These are phyloP conservation scores for Ascochyta fabae DNA, from an alignment of 2,329 filamentous ascomycete species.

Conservation along the genomic window DNA sequence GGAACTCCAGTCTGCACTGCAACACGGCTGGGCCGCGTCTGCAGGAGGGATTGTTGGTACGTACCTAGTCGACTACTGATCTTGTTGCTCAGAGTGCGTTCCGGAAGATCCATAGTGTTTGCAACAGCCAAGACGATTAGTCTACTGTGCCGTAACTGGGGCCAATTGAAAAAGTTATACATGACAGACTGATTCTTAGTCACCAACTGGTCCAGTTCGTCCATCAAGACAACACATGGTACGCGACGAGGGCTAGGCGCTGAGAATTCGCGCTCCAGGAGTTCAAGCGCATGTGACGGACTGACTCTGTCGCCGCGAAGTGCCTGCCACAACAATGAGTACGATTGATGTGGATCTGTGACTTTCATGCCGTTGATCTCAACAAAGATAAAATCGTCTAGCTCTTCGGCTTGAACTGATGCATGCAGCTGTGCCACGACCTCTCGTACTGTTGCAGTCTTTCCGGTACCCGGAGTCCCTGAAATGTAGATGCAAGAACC, in stretches of 20 bases:
- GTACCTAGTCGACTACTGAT: conserved; percentile 78
- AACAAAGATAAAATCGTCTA: conserved; percentile 98
- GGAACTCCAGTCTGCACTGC: conserved; percentile 9
- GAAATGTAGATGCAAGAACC: conserved; percentile 99
- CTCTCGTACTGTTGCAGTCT: conserved; percentile 95
- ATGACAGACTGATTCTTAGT: conserved; percentile 99
- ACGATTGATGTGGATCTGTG: conserved; percentile 95
- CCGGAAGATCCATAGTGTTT: conserved; percentile 98
- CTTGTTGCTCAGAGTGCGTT: conserved; percentile 96
- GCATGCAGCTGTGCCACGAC: conserved; percentile 88
- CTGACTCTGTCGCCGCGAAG: conserved; percentile 92
- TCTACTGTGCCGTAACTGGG: conserved; percentile 84
- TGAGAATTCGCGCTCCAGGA: conserved; percentile 90
- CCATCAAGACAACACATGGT: conserved; percentile 97
- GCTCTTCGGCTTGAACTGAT: conserved; percentile 85
- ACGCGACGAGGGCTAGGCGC: conserved; percentile 88
- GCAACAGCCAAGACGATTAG: conserved; percentile 96
- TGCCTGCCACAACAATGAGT: conserved; percentile 94
- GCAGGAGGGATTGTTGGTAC: conserved; percentile 21
- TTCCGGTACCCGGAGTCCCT: conserved; percentile 96
- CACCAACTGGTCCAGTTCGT: conserved; percentile 95
- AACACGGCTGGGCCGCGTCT: conserved; percentile 10
- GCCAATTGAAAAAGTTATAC: conserved; percentile 99
- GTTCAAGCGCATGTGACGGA: conserved; percentile 86
- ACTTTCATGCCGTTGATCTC: conserved; percentile 99